Percentiles rank a stretch among this genome's conserved stretches.
Evolutionary conservation across 2,329 filamentous ascomycete genomes (phyloP).

Genomic region (Penicillium corylophilum): DNA sequence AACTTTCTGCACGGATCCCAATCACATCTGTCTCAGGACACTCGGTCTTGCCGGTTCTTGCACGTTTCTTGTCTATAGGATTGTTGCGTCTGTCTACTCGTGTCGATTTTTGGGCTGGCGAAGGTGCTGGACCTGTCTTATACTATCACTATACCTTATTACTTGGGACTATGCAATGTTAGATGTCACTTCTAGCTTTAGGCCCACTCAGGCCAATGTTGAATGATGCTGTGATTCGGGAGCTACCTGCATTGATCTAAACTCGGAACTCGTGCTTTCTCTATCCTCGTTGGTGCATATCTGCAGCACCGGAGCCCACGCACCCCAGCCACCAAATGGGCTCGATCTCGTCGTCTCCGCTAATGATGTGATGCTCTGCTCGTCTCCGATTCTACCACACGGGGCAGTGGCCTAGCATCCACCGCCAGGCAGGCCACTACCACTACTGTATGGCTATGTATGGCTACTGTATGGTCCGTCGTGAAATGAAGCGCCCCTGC

Average conservation of each 20-base stretch:
- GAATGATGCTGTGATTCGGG: slow-evolving; percentile 23
- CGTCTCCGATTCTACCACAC: slow-evolving; percentile 18
- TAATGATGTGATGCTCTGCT: slow-evolving; percentile 28
- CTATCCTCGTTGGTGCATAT: slow-evolving; percentile 32
- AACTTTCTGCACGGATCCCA: slow-evolving; percentile 24
- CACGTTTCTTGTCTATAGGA: neutral
- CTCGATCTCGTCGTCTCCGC: slow-evolving; percentile 30
- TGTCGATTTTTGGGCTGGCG: neutral
- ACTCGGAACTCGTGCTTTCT: slow-evolving; percentile 19
- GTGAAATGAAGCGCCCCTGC: slow-evolving; percentile 32
- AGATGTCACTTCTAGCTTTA: neutral
- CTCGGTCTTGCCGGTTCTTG: neutral
- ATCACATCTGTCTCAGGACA: slow-evolving; percentile 23
- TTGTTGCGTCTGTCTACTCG: neutral
- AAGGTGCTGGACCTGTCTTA: neutral
- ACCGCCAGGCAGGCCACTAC: neutral
- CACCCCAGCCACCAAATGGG: slow-evolving; percentile 26
- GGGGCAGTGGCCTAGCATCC: slow-evolving; percentile 10
- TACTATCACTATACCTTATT: too few species aligned
- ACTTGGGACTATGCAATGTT: neutral
- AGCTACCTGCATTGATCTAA: slow-evolving; percentile 25
- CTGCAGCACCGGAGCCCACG: slow-evolving; percentile 20
- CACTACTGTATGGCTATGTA: neutral
- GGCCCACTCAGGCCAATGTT: slow-evolving; percentile 1
- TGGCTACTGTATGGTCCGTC: slow-evolving; percentile 19